Evolutionary conservation across 2,329 filamentous ascomycete species (phyloP).

Genomic region (Penicillium verrucosum): DNA sequence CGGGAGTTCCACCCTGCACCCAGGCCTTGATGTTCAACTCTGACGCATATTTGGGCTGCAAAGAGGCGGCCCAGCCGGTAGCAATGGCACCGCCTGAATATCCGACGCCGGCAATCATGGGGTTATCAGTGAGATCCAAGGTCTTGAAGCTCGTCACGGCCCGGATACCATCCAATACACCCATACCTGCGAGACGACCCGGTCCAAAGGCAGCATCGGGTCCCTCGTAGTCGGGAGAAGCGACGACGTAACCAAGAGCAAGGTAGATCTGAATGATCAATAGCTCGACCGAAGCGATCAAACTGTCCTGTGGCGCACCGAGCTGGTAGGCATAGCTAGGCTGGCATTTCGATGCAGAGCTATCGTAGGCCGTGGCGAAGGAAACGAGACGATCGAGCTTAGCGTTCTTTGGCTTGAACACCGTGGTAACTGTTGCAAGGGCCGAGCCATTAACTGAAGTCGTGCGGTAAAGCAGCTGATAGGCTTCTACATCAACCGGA

Average conservation of each 20-base stretch:
- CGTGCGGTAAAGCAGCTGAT: constrained; percentile 45
- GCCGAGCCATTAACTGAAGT: constrained; percentile 39
- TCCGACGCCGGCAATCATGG: constrained; percentile 47
- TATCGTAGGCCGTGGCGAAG: constrained; percentile 41
- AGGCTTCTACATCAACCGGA: constrained; percentile 23
- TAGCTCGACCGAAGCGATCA: constrained; percentile 36
- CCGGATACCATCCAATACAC: constrained; percentile 46
- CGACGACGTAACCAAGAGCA: constrained; percentile 47
- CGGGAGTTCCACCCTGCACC: constrained; percentile 27
- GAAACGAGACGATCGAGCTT: constrained; percentile 39
- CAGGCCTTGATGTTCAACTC: constrained; percentile 47
- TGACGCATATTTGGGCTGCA: constrained; percentile 53
- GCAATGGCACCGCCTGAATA: constrained; percentile 57
- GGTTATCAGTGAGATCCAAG: constrained; percentile 16
- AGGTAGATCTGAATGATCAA: constrained; percentile 38
- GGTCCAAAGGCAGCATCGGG: constrained; percentile 46
- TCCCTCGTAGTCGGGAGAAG: constrained; percentile 49
- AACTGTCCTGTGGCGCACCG: constrained; percentile 31
- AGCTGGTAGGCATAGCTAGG: constrained; percentile 32
- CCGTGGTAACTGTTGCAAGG: constrained; percentile 41
- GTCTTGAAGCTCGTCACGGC: constrained; percentile 35
- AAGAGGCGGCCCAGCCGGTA: constrained; percentile 52
- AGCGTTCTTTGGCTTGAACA: constrained; percentile 34
- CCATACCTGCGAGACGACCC: constrained; percentile 45
- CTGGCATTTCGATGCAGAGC: constrained; percentile 24